Evolutionary conservation across 768 basidiomycete species (phyloP).

Genomic region (Coprinopsis sp.): DNA sequence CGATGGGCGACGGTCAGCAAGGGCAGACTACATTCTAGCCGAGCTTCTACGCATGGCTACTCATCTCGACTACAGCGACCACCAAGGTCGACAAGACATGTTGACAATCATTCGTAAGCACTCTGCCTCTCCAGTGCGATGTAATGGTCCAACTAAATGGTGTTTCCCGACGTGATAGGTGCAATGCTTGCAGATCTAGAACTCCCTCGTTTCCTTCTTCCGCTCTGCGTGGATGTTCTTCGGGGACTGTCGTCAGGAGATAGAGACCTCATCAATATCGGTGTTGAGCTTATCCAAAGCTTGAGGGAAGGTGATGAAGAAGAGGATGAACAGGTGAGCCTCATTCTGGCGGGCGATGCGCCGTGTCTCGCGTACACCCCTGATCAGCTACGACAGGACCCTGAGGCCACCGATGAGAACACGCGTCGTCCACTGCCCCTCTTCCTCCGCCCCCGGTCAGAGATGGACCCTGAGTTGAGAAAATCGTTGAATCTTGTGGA

Average conservation of each 20-base stretch:
- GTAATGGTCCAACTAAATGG: too few species aligned
- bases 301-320: conserved; percentile 55
- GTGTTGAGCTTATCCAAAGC: conserved; percentile 85
- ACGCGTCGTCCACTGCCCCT: conserved; percentile 16
- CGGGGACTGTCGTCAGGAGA: conserved; percentile 67
- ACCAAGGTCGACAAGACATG: conserved; percentile 86
- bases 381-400: conserved; percentile 20
- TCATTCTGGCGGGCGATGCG: background rate
- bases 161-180: conserved; percentile 40
- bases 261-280: conserved; percentile 79
- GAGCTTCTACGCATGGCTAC: conserved; percentile 80
- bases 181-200: conserved; percentile 73
- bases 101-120: conserved; percentile 76
- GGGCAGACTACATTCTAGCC: conserved; percentile 56
- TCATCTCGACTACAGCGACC: conserved; percentile 86
- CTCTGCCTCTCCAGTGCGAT: conserved; percentile 1
- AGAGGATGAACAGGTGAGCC: conserved; percentile 21
- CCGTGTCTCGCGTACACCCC: conserved; percentile 22
- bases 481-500: conserved; percentile 59
- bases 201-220: conserved; percentile 66
- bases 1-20: conserved; percentile 33
- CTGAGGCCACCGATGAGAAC: too few species aligned
- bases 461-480: conserved; percentile 58
- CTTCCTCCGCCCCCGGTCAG: conserved; percentile 26
- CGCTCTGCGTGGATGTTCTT: conserved; percentile 79